Evolutionary conservation across 2,329 filamentous ascomycete genomes (phyloP).

Genomic region (Exophiala spinifera): DNA sequence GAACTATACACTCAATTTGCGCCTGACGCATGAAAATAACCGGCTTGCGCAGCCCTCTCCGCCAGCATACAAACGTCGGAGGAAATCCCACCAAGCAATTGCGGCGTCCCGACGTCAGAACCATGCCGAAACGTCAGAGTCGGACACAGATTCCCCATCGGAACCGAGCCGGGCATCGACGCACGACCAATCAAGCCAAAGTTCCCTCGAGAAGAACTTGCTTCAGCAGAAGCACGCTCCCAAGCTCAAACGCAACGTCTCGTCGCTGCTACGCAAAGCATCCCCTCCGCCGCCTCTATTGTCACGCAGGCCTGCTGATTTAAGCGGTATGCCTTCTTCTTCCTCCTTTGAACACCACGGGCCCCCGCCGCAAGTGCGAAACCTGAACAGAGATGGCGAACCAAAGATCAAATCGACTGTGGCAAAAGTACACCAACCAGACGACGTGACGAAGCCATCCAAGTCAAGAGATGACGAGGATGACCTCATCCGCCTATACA

Average conservation of each 20-base stretch:
- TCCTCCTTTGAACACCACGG: not conserved
- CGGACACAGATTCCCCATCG: not conserved
- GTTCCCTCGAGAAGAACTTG: not conserved
- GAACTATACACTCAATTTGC: constrained; percentile 54
- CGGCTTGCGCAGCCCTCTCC: constrained; percentile 32
- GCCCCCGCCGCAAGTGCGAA: too few species aligned
- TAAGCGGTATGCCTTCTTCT: not conserved
- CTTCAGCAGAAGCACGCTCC: not conserved
- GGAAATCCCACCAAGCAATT: constrained; percentile 6
- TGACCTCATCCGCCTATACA: constrained; percentile 53
- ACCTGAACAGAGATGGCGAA: too few species aligned
- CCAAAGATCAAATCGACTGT: not conserved
- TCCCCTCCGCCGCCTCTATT: constrained; percentile 22
- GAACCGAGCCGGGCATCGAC: not conserved
- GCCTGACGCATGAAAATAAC: constrained; percentile 50
- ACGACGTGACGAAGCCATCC: constrained; percentile 1
- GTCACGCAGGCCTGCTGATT: not conserved
- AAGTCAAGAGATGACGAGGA: constrained; percentile 15
- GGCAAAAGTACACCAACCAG: constrained; percentile 16
- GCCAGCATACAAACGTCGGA: constrained; percentile 25
- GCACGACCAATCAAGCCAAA: not conserved
- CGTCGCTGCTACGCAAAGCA: constrained; percentile 21
- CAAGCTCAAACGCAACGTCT: constrained; percentile 12
- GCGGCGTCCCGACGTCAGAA: constrained; percentile 1
- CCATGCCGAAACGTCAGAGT: not conserved